Evolutionary conservation across 2,329 filamentous ascomycete genomes (phyloP), one percentile per base, ranked within the genome.

Genomic region (Pseudocercospora fuligena): DNA sequence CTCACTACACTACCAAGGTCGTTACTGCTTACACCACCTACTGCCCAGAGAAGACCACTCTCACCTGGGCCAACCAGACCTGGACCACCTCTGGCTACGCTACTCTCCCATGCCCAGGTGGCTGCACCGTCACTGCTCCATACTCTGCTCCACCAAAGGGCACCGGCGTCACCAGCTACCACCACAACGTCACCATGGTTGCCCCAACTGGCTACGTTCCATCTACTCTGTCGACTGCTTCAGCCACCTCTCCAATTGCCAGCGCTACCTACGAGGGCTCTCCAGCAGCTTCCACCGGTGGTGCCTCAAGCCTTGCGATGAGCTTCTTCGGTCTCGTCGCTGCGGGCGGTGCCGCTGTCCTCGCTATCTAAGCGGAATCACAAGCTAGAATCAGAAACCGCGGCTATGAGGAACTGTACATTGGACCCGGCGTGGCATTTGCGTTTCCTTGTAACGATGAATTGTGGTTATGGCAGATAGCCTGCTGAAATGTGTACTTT

Each of bases 291-390:
- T 67, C 67, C 43, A 70, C 71, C 36, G 69, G 68, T 59, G 67
- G 68, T 21, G 72, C 72, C 53, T 53, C 73, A 68, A 70, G 75
- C 53, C 46, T 74, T 43, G 74, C 80, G 53, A 74, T 80, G 69
- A 76, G 78, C 73, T 73, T 82, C 64, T 78, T 75, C 47, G 80
- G 80, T 67, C 70, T 78, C 11, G 72, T 73, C 36, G 75, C 79
- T 51, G 56, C 56, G 5, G 56, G n/a, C 14, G 80, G 77, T 69
- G 70, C 80, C 43, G 80, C 79, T 65, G 77, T 80, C 70, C 76
- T 82, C 64, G 74, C 74, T 66, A 64, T 76, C 65, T 77, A 75
- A 69, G 57, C 47, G 19, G n/a, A 36, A 21, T 14, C 29, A 58
- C 43, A 33, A 23, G 49, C 27, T 56, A 31, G 27, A 56, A 31